These are phyloP conservation scores for Jatropha podagrica DNA, from an alignment of 441 rosid species.

Conservation along the genomic window DNA sequence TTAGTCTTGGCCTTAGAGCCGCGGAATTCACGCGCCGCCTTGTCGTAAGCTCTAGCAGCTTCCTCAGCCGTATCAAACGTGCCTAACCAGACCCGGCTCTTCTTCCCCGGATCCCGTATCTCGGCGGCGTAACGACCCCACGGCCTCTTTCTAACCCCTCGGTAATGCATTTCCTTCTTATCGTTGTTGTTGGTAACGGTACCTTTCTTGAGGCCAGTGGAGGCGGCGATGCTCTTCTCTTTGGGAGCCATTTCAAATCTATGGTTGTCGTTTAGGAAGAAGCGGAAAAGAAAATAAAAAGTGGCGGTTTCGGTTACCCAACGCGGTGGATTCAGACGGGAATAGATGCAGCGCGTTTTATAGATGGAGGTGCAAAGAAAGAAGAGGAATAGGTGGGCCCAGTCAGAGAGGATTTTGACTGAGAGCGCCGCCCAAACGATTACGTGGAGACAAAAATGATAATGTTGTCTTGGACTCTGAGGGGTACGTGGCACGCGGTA, in stretches of 20 bases:
- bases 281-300: too few species aligned
- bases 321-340: background rate
- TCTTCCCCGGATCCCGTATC: constrained; percentile 75
- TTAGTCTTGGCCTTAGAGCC: constrained; percentile 79
- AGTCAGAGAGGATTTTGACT: constrained; percentile 58
- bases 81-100: constrained; percentile 82
- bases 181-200: background rate
- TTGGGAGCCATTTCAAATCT: constrained; percentile 46
- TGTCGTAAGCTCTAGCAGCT: constrained; percentile 79
- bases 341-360: background rate
- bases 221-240: constrained; percentile 8
- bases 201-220: constrained; percentile 5
- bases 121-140: constrained; percentile 91
- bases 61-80: constrained; percentile 75
- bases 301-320: too few species aligned
- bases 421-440: constrained; percentile 60
- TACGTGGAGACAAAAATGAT: constrained; percentile 22
- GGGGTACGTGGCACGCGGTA: constrained; percentile 46
- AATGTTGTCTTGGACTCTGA: constrained; percentile 16
- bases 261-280: too few species aligned
- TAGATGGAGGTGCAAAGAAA: background rate
- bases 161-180: constrained; percentile 48
- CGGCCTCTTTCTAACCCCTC: constrained; percentile 84
- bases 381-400: background rate
- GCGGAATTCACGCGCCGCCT: constrained; percentile 60